A percentile compares a stretch with the other conserved stretches of the same genome.
phyloP scores from a whole-genome alignment of 805 yeast genomes.

The Ogataea pilisensis region DNA sequence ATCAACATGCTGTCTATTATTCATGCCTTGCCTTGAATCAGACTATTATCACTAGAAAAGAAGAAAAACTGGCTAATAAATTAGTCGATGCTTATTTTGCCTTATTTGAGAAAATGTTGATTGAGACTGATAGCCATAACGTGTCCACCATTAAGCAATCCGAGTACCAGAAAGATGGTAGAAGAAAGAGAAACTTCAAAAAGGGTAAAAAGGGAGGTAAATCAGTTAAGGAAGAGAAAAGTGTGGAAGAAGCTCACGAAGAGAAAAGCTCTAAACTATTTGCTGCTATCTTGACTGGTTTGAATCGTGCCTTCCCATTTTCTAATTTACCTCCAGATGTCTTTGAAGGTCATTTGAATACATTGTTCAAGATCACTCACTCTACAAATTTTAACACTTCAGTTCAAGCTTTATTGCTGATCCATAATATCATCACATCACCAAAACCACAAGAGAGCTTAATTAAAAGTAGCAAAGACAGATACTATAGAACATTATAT shows the following conservation, averaged over 20 bases:
- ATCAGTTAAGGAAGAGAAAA: constrained; percentile 62
- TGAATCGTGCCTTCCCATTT: constrained; percentile 94
- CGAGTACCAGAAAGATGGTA: constrained; percentile 50
- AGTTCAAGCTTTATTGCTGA: constrained; percentile 83
- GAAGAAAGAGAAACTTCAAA: constrained; percentile 72
- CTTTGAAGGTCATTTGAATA: constrained; percentile 73
- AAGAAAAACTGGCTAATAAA: constrained; percentile 75
- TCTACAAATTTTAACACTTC: constrained; percentile 92
- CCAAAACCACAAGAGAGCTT: constrained; percentile 30
- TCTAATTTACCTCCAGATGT: constrained; percentile 67
- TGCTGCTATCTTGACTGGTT: constrained; percentile 88
- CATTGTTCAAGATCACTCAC: constrained; percentile 86
- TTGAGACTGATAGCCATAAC: constrained; percentile 56
- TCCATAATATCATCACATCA: constrained; percentile 70
- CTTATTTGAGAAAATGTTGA: constrained; percentile 76
- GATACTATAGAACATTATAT: constrained; percentile 84
- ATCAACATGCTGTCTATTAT: constrained; percentile 85
- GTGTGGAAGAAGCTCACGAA: constrained; percentile 60
- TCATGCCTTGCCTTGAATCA: constrained; percentile 87
- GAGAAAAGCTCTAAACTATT: constrained; percentile 83
- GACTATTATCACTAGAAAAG: constrained; percentile 77
- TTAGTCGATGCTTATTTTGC: constrained; percentile 82
- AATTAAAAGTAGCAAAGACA: constrained; percentile 36
- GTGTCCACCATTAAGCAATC: constrained; percentile 35
- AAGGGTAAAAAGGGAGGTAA: constrained; percentile 87